phyloP scores from a whole-genome alignment of 1,139 yeast species.

The Lodderomyces elongisporus region DNA sequence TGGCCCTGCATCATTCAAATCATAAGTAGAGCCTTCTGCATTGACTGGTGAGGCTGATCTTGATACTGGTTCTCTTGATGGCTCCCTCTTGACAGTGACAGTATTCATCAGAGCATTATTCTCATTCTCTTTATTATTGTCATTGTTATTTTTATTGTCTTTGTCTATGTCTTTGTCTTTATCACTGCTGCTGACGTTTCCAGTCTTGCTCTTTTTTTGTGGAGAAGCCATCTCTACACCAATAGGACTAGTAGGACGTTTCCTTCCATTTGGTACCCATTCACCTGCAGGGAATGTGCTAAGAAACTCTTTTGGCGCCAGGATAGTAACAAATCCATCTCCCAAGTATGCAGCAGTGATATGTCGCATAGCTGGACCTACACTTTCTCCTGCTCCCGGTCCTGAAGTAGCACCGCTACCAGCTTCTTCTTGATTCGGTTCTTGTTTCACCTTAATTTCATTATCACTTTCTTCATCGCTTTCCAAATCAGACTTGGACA shows the following conservation, averaged over 20 bases:
- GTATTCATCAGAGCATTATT: not conserved
- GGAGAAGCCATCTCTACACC: slow-evolving; percentile 24
- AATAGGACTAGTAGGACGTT: slow-evolving; percentile 24
- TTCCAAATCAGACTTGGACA: slow-evolving; percentile 68
- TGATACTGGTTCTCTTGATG: slow-evolving; percentile 15
- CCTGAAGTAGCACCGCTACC: slow-evolving; percentile 23
- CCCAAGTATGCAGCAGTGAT: slow-evolving; percentile 48
- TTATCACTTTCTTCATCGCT: slow-evolving; percentile 45
- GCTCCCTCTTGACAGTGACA: slow-evolving; percentile 6
- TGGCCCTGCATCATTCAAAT: slow-evolving; percentile 37
- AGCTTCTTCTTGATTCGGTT: slow-evolving; percentile 21
- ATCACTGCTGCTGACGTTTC: too few species aligned
- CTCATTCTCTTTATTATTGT: too few species aligned
- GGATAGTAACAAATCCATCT: slow-evolving; percentile 64
- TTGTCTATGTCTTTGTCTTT: too few species aligned
- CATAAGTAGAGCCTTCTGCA: slow-evolving; percentile 9
- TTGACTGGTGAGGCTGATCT: slow-evolving; percentile 2
- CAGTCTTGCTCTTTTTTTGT: slow-evolving; percentile 39
- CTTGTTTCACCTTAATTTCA: slow-evolving; percentile 32
- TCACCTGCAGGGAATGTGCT: slow-evolving; percentile 72
- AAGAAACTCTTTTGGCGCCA: slow-evolving; percentile 58
- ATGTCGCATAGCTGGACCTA: too few species aligned
- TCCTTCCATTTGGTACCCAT: slow-evolving; percentile 72
- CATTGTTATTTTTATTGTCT: too few species aligned
- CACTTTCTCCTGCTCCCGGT: not conserved